Evolutionary conservation across 768 basidiomycete genomes (phyloP), one percentile per base, ranked within the genome.

Genomic region (Kwoniella botswanensis): DNA sequence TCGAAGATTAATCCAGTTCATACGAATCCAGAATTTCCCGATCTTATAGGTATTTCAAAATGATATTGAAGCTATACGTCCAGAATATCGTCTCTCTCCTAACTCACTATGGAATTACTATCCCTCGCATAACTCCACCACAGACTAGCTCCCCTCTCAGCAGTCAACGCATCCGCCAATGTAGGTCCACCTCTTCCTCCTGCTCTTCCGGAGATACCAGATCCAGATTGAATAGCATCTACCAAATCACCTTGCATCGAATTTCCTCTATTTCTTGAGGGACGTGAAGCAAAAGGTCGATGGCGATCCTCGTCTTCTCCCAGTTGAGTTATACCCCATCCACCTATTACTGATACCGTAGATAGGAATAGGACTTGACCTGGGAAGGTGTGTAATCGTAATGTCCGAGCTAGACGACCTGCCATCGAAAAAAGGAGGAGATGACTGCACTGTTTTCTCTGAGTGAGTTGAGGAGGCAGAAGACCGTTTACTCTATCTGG

Each of bases 121-220:
- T 71, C 70, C 35, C 70, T 65, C 9, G 70, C 70, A 50, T 71
- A 71, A 26, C 52, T 46, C 70, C 70, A 71, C 70, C 70, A 71
- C 10, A 71, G n/a, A 71, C 70, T 71, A 6, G 61, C 56, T 15
- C 56, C 52, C 61, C 70, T 41, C 46, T 71, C 70, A 56, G 65
- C 70, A 21, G 70, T 71, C 52, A 71, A 57, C 15, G 62, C 70
- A 62, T 71, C 70, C 6, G 65, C 56, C 26, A 71, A 52, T 43
- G 62, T 70, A 1, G 46, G 42, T 4, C 67, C 61, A 0, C 68
- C 68, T 29, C 12, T 3, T 18, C 53, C 18, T 52, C 26, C 43
- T 15, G 2, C 65, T 42, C n/a, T n/a, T n/a, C 55, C 55, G 35
- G 65, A 26, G 26, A 26, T 18, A 50, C 46, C 46, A 13, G 46